Evolutionary conservation across 1,284 basidiomycete genomes (phyloP).

Genomic region (Puccinia hordei): DNA sequence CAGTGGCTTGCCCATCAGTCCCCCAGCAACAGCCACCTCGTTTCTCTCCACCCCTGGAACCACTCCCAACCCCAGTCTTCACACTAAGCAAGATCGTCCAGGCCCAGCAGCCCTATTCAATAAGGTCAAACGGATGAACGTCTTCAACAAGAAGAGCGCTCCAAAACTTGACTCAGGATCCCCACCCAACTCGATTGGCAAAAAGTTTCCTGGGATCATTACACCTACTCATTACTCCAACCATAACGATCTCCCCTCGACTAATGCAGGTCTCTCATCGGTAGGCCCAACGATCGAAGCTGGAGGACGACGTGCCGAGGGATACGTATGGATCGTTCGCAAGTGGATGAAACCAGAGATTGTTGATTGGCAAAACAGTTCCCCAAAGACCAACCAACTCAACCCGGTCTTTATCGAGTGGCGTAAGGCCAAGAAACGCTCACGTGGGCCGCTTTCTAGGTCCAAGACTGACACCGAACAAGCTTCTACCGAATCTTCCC

Average conservation of each 20-base stretch:
- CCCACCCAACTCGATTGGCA: neutral
- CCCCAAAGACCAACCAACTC: constrained; percentile 28
- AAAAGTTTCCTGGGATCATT: neutral
- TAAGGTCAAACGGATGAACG: neutral
- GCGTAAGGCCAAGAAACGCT: constrained; percentile 56
- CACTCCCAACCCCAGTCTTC: constrained; percentile 51
- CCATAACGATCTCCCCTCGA: constrained; percentile 12
- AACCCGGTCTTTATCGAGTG: constrained; percentile 52
- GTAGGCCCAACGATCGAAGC: constrained; percentile 51
- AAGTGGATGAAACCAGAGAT: constrained; percentile 54
- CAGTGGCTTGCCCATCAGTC: constrained; percentile 13
- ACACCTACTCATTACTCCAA: neutral
- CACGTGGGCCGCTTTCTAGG: constrained; percentile 27
- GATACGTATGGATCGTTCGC: constrained; percentile 57
- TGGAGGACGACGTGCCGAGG: constrained; percentile 53
- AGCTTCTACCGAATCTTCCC: neutral
- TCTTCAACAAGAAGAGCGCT: neutral
- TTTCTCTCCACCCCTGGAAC: constrained; percentile 19
- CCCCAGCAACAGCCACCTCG: neutral
- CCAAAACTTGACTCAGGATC: neutral
- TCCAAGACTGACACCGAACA: neutral
- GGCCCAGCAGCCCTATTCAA: neutral
- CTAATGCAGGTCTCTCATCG: neutral
- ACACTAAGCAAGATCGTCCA: neutral
- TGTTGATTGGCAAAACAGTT: constrained; percentile 32